These are phyloP conservation scores for Aspergillus puulaauensis DNA, from an alignment of 2,329 filamentous ascomycete species.

Conservation along the genomic window DNA sequence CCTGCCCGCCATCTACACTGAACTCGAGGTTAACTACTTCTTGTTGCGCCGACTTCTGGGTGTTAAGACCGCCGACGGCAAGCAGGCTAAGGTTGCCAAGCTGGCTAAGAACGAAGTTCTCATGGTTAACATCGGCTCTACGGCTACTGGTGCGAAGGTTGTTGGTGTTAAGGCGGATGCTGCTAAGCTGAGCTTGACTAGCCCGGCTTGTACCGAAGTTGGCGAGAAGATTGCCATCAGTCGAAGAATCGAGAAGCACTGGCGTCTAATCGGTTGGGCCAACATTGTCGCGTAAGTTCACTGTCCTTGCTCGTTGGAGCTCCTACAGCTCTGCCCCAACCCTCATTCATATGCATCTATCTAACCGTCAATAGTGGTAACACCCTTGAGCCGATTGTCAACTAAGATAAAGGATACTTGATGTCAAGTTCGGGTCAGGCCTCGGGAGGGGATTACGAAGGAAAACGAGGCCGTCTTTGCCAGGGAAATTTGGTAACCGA, in stretches of 20 bases:
- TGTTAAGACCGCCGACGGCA: conserved; percentile 96
- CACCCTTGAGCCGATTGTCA: conserved; percentile 46
- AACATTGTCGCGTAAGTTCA: conserved; percentile 64
- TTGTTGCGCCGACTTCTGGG: conserved; percentile 88
- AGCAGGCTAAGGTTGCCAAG: conserved; percentile 99
- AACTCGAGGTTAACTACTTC: conserved; percentile 99
- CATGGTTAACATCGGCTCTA: conserved; percentile 99
- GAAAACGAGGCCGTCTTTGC: conserved; percentile 15
- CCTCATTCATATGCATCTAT: not conserved
- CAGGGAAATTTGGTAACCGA: conserved; percentile 20
- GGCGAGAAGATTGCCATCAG: conserved; percentile 97
- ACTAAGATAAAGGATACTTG: conserved; percentile 30
- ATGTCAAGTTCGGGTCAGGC: conserved; percentile 15
- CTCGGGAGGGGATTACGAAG: conserved; percentile 14
- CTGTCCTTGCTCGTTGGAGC: not conserved
- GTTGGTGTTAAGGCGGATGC: conserved; percentile 96
- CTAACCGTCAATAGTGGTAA: conserved; percentile 39
- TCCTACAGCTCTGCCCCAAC: not conserved
- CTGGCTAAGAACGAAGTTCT: conserved; percentile 97
- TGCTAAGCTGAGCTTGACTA: conserved; percentile 89
- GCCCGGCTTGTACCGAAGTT: conserved; percentile 92
- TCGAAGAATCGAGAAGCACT: conserved; percentile 98
- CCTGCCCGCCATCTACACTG: conserved; percentile 94
- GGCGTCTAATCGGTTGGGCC: conserved; percentile 91
- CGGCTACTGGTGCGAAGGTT: conserved; percentile 95